Evolutionary conservation across 2,329 filamentous ascomycete genomes (phyloP), one percentile per base, ranked within the genome.

Genomic region (Exserohilum rostratum): DNA sequence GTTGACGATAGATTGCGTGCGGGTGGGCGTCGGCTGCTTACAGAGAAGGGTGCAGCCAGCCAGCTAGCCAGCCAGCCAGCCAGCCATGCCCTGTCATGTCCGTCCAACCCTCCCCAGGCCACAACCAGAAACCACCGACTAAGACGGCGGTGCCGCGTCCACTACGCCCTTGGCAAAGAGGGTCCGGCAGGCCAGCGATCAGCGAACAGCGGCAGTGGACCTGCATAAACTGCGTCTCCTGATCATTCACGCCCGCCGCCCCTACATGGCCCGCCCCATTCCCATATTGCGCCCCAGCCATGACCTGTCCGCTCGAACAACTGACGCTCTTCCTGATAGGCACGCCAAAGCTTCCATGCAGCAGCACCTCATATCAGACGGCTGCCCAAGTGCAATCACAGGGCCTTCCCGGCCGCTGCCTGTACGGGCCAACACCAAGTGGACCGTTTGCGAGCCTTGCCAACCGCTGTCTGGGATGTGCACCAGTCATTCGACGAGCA

Each of bases 201-300:
- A 64, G 56, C 64, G 45, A 61, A 57, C 58, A 52, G 55, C 54
- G 49, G 52, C 53, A 52, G 45, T 65, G 69, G 67, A 70, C 68
- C 68, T 72, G 71, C 71, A 73, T 66, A 53, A 61, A 54, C 54
- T 54, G 54, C 46, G 56, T 59, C 64, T 65, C 55, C 54, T 65
- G 59, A 61, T 53, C 55, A 61, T 52, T 57, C 58, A 42, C 57
- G 53, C 55, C 56, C 53, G 53, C 22, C 22, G 47, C 56, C 55
- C 54, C 37, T 52, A 47, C 51, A 62, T 50, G 57, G 55, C 64
- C 51, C 46, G 46, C 60, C 68, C 52, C 61, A 53, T 53, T 40
- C 40, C 25, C 58, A 64, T 62, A 68, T 69, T 68, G 47, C 63
- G 50, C 62, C 67, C 65, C 68, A 68, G 63, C 56, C 55, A 38